phyloP scores from a whole-genome alignment of 2,329 filamentous ascomycete genomes.

The Monilinia fructicola region DNA sequence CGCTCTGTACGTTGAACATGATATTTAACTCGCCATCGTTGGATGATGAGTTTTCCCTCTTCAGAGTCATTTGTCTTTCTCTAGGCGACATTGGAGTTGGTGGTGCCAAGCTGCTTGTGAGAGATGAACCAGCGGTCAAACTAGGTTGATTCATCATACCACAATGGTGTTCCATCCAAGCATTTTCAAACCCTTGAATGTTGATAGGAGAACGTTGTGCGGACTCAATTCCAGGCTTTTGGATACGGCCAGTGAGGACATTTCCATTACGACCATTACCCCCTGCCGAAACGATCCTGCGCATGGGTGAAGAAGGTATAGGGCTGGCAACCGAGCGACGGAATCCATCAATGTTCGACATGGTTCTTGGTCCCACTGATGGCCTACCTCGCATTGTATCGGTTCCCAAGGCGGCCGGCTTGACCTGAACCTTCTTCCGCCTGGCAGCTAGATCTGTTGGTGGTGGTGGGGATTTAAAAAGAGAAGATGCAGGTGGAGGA shows the following conservation, averaged over 20 bases:
- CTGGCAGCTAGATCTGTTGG: constrained; percentile 39
- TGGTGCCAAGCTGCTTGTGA: constrained; percentile 39
- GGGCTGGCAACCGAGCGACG: constrained; percentile 36
- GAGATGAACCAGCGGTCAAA: constrained; percentile 33
- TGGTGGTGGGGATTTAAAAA: constrained; percentile 38
- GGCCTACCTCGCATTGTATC: constrained; percentile 35
- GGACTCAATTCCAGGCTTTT: constrained; percentile 37
- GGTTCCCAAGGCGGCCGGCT: constrained; percentile 37
- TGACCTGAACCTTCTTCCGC: constrained; percentile 39
- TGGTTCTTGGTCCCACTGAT: constrained; percentile 36
- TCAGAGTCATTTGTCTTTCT: constrained; percentile 36
- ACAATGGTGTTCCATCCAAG: constrained; percentile 38
- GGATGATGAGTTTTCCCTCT: constrained; percentile 32
- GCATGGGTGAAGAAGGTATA: constrained; percentile 38
- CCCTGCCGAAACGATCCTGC: constrained; percentile 39
- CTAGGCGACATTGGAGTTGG: constrained; percentile 40
- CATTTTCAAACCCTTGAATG: constrained; percentile 34
- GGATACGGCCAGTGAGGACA: constrained; percentile 37
- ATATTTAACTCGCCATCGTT: constrained; percentile 31
- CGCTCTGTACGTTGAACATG: constrained; percentile 30
- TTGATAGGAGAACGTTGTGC: constrained; percentile 40
- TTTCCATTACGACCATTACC: constrained; percentile 32
- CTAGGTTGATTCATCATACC: constrained; percentile 33
- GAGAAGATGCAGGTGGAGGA: constrained; percentile 33
- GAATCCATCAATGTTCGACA: constrained; percentile 38